Evolutionary conservation across 148 eudicot genomes (phyloP).

Genomic region (Vaccinium corymbosum): DNA sequence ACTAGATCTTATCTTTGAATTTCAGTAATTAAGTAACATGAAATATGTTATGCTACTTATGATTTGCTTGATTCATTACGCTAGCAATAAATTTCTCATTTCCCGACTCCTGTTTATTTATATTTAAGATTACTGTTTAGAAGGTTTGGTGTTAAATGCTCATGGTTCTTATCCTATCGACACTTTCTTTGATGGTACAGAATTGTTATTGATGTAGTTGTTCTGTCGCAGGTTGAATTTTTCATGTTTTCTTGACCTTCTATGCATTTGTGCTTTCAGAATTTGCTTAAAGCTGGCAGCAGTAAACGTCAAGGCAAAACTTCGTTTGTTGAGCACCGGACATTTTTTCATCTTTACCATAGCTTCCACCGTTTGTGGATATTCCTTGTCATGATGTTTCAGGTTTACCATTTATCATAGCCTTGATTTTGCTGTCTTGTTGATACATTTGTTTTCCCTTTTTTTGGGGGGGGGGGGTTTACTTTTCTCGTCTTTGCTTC

Average conservation of each 20-base stretch:
- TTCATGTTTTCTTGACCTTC: neutral
- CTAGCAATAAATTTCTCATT: neutral
- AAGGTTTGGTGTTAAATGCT: slow-evolving; percentile 6
- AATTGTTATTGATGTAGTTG: neutral
- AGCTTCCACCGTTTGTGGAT: slow-evolving; percentile 99
- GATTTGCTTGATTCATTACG: neutral
- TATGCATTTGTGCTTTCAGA: slow-evolving; percentile 31
- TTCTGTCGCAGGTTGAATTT: neutral
- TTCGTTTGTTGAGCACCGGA: slow-evolving; percentile 94
- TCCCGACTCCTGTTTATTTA: neutral
- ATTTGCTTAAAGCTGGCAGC: slow-evolving; percentile 47
- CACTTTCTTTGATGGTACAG: neutral
- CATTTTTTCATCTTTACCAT: slow-evolving; percentile 90
- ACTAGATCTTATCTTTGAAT: neutral
- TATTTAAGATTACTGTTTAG: neutral
- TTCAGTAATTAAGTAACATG: neutral
- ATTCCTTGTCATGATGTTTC: slow-evolving; percentile 94
- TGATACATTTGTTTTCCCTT: neutral
- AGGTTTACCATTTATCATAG: slow-evolving; percentile 40
- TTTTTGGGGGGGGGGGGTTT: neutral
- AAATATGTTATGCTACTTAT: neutral
- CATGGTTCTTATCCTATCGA: slow-evolving; percentile 3
- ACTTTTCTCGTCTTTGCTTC: neutral
- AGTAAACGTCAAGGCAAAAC: slow-evolving; percentile 87
- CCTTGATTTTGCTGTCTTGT: slow-evolving; percentile 1